Evolutionary conservation across 441 rosid species (phyloP), one percentile per base, ranked within the genome.

Genomic region (Brassica hybrid): DNA sequence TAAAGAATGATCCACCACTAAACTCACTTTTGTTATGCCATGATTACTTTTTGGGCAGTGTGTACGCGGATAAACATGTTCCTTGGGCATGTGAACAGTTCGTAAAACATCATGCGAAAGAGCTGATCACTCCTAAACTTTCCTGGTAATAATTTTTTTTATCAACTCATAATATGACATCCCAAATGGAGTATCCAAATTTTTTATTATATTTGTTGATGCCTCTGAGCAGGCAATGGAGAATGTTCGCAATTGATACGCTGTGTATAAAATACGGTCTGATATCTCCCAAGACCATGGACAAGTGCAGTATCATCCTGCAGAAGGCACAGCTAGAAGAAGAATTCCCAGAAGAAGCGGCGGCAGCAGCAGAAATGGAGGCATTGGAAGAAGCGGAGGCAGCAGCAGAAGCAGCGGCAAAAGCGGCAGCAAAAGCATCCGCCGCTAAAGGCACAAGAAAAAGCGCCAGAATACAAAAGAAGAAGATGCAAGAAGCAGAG

Each of bases 31-130:
- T 59, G 61, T 8, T 30, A 57, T 34, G 52, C 14, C 32, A 17
- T 57, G 75, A 43, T 71, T 60, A 43, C 38, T 45, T 54, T 72
- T 77, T 21, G 18, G 52, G 69, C 88, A 96, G 99, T 56, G 97
- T 92, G 52, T 65, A 88, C 63, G 98, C 92, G n/a, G 92, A 94
- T 73, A 88, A 90, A 48, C 93, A 91, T 77, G 80, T 94, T 67
- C 90, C 98, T 6, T 91, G 95, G 99, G 97, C 98, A 21, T 94
- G 94, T 17, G 92, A 94, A 81, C 90, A 89, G 62, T 94, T 96
- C 88, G 76, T 91, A 32, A 86, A 84, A 83, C 75, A 48, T 66
- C n/a, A 78, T 60, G 64, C 54, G 65, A 9, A 78, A 72, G 69
- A 78, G 18, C 12, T 77, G 1, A 32, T 18, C 19, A 14, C 7